Conservation (phyloP, 352 stramenopile genomes). For the Blastocystis sp. region DNA sequence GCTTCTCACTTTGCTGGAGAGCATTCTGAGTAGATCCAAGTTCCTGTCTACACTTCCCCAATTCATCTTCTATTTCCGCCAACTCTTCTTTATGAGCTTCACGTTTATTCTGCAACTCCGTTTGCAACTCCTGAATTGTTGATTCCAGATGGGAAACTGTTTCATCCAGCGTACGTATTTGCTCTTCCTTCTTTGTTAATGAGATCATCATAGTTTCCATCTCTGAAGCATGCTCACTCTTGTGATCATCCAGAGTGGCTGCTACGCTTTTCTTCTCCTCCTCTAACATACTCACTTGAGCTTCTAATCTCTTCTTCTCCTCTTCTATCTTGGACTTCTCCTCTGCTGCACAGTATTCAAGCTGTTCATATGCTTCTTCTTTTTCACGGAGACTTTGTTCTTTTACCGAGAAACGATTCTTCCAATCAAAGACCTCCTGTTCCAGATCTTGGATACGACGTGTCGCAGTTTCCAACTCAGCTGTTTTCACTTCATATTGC, state of each 20-base stretch:
- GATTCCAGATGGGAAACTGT: background rate
- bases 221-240: background rate
- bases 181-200: conserved; percentile 52
- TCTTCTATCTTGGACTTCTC: background rate
- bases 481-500: conserved; percentile 4
- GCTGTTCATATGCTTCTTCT: conserved; percentile 33
- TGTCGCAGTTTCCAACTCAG: background rate
- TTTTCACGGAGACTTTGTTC: conserved; percentile 30
- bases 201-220: conserved; percentile 41
- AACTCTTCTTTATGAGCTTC: background rate
- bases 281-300: background rate
- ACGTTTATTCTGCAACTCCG: conserved; percentile 33
- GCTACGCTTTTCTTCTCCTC: background rate
- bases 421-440: conserved; percentile 56
- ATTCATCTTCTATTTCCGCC: background rate
- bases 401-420: conserved; percentile 30
- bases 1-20: conserved; percentile 31
- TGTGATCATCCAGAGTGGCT: background rate
- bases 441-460: background rate
- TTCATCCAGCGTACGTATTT: background rate
- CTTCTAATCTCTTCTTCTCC: background rate
- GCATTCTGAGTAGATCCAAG: background rate
- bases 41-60: conserved; percentile 6
- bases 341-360: conserved; percentile 15
- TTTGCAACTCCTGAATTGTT: conserved; percentile 18